phyloP scores from a whole-genome alignment of 805 yeast genomes.

The Candida coleopterorum region DNA sequence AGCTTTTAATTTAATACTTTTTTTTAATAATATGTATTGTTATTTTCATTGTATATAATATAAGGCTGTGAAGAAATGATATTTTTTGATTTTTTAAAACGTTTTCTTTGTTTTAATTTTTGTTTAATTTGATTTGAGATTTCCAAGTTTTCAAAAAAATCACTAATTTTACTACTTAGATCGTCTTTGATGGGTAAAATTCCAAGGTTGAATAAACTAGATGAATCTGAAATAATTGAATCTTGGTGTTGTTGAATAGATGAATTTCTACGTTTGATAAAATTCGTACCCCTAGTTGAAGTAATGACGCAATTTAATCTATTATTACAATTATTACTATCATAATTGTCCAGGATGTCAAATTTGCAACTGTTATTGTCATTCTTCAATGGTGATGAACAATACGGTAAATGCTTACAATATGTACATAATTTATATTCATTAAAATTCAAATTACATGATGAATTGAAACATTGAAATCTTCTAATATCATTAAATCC shows the following conservation, averaged over 20 bases:
- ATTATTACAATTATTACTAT: neutral
- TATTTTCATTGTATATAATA: conserved; percentile 1
- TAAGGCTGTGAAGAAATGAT: conserved; percentile 1
- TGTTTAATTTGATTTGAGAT: conserved; percentile 7
- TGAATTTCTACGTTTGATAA: neutral
- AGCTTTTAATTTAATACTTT: too few relatives aligned
- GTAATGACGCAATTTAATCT: neutral
- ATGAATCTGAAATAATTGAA: too few relatives aligned
- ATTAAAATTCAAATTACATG: conserved; percentile 7
- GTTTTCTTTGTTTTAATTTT: conserved; percentile 3
- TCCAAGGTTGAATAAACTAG: too few relatives aligned
- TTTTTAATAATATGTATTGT: too few relatives aligned
- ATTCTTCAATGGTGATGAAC: conserved; percentile 13
- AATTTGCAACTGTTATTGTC: neutral
- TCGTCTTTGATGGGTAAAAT: too few relatives aligned
- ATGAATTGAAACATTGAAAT: conserved; percentile 7
- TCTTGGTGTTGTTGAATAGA: too few relatives aligned
- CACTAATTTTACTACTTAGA: conserved; percentile 6
- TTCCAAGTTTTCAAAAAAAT: conserved; percentile 9
- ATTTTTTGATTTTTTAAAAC: conserved; percentile 1
- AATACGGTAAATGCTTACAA: conserved; percentile 14
- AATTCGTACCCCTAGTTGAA: neutral
- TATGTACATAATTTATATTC: conserved; percentile 11
- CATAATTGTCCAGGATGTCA: too few relatives aligned
- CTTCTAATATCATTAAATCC: conserved; percentile 9